phyloP scores from a whole-genome alignment of 2,329 filamentous ascomycete species.

The Ophiostoma angusticollis region DNA sequence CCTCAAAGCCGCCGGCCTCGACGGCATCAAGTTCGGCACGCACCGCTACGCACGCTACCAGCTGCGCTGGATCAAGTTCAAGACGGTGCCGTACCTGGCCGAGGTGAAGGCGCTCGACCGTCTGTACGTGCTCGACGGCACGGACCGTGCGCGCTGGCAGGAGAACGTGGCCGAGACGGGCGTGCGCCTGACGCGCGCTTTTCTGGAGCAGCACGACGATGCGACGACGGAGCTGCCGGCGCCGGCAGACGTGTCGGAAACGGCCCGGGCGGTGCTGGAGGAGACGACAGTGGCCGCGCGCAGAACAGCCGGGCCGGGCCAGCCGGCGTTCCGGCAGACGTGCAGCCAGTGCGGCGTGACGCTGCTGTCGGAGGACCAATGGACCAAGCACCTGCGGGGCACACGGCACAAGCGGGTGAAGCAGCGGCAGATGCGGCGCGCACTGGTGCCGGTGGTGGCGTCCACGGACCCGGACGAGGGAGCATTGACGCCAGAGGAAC shows the following conservation, averaged over 20 bases:
- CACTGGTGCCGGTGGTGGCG: constrained; percentile 16
- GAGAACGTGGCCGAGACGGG: constrained; percentile 54
- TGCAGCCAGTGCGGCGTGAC: constrained; percentile 65
- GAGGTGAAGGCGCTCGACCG: constrained; percentile 39
- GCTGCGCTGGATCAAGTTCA: constrained; percentile 73
- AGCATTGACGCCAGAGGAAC: no score
- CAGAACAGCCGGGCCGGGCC: constrained; percentile 18
- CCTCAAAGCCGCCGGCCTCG: constrained; percentile 37
- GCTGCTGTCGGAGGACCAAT: constrained; percentile 40
- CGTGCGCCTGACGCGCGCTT: constrained; percentile 44
- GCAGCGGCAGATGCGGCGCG: constrained; percentile 17
- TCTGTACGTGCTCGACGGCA: constrained; percentile 73
- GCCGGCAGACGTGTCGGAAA: constrained; percentile 34
- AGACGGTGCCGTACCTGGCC: constrained; percentile 57
- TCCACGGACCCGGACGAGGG: neutral
- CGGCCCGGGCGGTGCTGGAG: constrained; percentile 43
- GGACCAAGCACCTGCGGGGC: constrained; percentile 33
- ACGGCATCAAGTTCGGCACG: constrained; percentile 70
- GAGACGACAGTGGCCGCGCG: constrained; percentile 25
- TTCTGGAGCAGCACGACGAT: constrained; percentile 39
- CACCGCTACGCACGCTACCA: constrained; percentile 81
- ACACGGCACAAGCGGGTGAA: constrained; percentile 24
- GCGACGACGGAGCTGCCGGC: constrained; percentile 28
- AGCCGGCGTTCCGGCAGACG: constrained; percentile 40
- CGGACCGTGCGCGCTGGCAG: constrained; percentile 49